A percentile compares a stretch with the other conserved stretches of the same genome.
Conservation (phyloP, 441 rosid genomes). For the Raphanus hybrid region DNA sequence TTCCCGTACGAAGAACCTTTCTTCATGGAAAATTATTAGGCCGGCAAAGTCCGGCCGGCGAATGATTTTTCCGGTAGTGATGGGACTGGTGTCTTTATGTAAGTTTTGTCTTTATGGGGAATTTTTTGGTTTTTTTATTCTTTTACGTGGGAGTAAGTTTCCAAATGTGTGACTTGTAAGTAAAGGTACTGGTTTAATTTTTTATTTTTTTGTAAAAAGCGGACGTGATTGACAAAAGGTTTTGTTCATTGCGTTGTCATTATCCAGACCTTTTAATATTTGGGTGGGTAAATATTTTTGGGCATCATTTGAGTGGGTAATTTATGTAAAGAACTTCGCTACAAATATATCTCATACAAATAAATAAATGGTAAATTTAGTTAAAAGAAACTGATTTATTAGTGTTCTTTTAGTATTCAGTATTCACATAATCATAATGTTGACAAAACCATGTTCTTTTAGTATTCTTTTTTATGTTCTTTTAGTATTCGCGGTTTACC, state of each 20-base stretch:
- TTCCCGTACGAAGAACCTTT: conserved; percentile 50
- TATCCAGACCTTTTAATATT: neutral
- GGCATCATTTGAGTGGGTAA: neutral
- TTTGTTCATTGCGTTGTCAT: neutral
- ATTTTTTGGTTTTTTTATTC: neutral
- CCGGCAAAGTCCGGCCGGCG: neutral
- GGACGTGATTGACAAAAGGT: conserved; percentile 20
- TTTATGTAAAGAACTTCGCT: neutral
- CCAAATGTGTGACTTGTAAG: conserved; percentile 37
- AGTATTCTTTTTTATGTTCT: neutral
- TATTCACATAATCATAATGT: neutral
- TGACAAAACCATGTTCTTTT: too few relatives aligned
- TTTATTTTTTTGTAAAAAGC: conserved; percentile 4
- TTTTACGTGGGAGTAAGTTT: conserved; percentile 34
- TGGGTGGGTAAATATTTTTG: neutral
- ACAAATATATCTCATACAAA: neutral
- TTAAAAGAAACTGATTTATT: neutral
- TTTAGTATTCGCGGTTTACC: neutral
- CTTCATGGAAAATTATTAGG: conserved; percentile 33
- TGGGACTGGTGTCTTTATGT: conserved; percentile 19
- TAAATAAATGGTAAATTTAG: neutral
- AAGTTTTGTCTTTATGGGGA: conserved; percentile 24
- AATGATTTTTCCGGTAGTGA: conserved; percentile 22
- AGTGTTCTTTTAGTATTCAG: neutral
- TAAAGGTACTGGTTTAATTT: conserved; percentile 7